A percentile compares a stretch with the other conserved stretches of the same genome.
phyloP scores from a whole-genome alignment of 192 early-diverging fungal species.

The Allomyces macrogynus region DNA sequence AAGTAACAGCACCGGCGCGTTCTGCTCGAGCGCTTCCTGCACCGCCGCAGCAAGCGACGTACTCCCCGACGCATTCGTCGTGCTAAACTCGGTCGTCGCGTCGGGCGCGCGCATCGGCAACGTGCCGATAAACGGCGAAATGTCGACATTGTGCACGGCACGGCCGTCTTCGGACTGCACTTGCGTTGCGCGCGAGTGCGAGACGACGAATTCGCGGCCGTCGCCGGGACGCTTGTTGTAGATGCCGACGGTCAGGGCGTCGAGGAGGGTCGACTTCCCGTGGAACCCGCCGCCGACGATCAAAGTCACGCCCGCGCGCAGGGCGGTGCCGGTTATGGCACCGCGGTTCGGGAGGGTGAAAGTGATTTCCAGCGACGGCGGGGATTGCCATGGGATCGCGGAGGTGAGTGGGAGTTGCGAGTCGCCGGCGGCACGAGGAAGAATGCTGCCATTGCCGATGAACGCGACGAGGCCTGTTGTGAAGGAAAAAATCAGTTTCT shows the following conservation, averaged over 20 bases:
- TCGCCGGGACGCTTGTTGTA: slow-evolving; percentile 35
- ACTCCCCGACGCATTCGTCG: slow-evolving; percentile 25
- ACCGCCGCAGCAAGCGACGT: slow-evolving; percentile 39
- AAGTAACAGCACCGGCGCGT: slow-evolving; percentile 17
- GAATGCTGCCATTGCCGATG: slow-evolving; percentile 24
- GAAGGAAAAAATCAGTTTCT: no score
- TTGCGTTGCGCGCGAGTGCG: slow-evolving; percentile 13
- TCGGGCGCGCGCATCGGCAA: slow-evolving; percentile 19
- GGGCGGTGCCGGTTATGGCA: slow-evolving; percentile 24
- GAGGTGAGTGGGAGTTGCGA: slow-evolving; percentile 18
- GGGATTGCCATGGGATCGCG: slow-evolving; percentile 16
- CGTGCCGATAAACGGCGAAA: slow-evolving; percentile 29
- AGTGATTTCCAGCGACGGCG: slow-evolving; percentile 11
- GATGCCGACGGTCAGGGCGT: slow-evolving; percentile 27
- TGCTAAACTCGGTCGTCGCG: slow-evolving; percentile 18
- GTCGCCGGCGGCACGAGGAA: slow-evolving; percentile 25
- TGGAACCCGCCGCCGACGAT: slow-evolving; percentile 32
- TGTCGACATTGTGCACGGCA: slow-evolving; percentile 16
- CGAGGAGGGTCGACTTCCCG: slow-evolving; percentile 35
- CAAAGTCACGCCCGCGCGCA: slow-evolving; percentile 23
- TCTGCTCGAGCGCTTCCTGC: slow-evolving; percentile 25
- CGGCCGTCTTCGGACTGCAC: slow-evolving; percentile 34
- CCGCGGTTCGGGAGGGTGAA: slow-evolving; percentile 26
- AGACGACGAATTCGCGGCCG: slow-evolving; percentile 30
- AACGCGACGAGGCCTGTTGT: slow-evolving; percentile 20